A percentile compares a stretch with the other conserved stretches of the same genome.
Evolutionary conservation across 495 filamentous ascomycete genomes (phyloP).

Genomic region (Neurospora sp.): DNA sequence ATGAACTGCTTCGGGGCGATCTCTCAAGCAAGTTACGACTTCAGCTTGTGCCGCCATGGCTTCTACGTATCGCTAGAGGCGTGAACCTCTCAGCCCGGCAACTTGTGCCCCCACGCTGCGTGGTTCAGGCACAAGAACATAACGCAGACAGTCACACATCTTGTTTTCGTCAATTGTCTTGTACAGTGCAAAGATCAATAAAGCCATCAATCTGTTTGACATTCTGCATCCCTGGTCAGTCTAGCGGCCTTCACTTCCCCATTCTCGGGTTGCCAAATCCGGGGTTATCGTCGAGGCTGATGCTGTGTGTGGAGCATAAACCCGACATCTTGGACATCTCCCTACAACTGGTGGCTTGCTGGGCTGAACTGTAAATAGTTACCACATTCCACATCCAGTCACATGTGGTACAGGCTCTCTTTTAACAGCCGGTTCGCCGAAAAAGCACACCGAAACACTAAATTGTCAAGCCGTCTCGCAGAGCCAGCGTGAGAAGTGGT

Average conservation of each 20-base stretch:
- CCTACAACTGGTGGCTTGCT: neutral
- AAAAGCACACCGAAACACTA: neutral
- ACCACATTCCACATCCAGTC: neutral
- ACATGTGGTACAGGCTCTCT: neutral
- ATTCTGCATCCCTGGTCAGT: neutral
- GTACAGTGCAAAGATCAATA: neutral
- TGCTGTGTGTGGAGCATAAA: neutral
- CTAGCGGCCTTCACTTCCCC: neutral
- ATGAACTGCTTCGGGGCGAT: neutral
- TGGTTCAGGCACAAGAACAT: neutral
- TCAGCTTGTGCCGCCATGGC: neutral
- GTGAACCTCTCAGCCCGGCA: neutral
- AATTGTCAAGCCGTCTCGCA: neutral
- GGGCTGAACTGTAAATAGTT: neutral
- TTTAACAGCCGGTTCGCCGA: neutral
- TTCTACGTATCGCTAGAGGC: neutral
- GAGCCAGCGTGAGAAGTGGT: neutral
- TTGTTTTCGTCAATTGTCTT: neutral
- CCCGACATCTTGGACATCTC: neutral
- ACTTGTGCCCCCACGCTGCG: neutral
- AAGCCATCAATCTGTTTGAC: neutral
- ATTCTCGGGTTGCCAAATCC: neutral
- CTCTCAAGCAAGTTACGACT: neutral
- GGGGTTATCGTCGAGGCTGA: neutral
- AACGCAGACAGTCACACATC: neutral